Evolutionary conservation across 768 basidiomycete species (phyloP).

Genomic region (Sarcodon sp.): DNA sequence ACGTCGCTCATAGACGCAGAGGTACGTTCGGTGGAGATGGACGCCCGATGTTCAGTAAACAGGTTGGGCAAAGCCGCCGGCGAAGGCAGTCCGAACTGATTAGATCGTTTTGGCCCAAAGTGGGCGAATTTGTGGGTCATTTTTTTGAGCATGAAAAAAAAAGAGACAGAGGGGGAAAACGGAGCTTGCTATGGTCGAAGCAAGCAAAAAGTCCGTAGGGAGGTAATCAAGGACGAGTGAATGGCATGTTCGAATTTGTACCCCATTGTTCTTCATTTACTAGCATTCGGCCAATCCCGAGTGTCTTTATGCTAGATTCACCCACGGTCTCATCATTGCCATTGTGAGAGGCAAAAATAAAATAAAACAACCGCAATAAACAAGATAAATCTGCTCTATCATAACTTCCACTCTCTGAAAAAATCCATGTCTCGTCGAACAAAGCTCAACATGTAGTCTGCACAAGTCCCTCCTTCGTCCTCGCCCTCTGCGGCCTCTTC

Average conservation of each 20-base stretch:
- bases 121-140: constrained; percentile 20
- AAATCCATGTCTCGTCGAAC: constrained; percentile 51
- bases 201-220: too few relatives aligned
- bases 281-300: too few relatives aligned
- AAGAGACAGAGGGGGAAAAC: too few relatives aligned
- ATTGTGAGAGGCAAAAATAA: too few relatives aligned
- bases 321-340: too few relatives aligned
- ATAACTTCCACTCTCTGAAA: constrained; percentile 65
- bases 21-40: constrained; percentile 57
- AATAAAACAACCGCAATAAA: too few relatives aligned
- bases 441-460: constrained; percentile 75
- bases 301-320: too few relatives aligned
- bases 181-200: too few relatives aligned
- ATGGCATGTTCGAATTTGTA: too few relatives aligned
- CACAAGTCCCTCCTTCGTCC: constrained; percentile 57
- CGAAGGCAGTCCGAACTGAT: constrained; percentile 4
- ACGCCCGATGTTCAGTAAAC: constrained; percentile 38
- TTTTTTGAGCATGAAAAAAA: constrained; percentile 15
- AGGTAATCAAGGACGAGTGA: too few relatives aligned
- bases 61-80: constrained; percentile 6
- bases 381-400: constrained; percentile 1
- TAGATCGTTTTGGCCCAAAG: constrained; percentile 9
- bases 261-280: too few relatives aligned
- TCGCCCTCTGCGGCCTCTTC: constrained; percentile 19
- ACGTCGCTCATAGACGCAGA: constrained; percentile 30